Conservation (phyloP, 352 stramenopile species). For the Globisporangium barbulae region DNA sequence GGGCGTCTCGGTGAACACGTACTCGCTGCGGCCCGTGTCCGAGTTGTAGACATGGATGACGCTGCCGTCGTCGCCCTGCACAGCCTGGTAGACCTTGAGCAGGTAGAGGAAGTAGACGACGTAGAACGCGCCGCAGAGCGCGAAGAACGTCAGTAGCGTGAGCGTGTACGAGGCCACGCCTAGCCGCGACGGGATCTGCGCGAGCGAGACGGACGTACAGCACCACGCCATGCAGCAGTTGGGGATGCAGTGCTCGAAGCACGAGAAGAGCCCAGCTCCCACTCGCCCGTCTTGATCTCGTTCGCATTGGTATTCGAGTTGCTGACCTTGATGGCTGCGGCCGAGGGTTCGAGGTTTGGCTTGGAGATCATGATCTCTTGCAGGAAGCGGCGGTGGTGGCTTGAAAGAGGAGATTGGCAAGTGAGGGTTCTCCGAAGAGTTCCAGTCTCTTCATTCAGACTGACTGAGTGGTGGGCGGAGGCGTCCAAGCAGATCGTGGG, state of each 20-base stretch:
- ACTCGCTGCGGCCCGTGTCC: not conserved
- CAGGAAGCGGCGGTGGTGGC: not conserved
- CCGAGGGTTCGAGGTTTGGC: not conserved
- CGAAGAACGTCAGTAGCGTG: slow-evolving; percentile 19
- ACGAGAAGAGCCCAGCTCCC: slow-evolving; percentile 24
- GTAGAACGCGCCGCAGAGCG: slow-evolving; percentile 4
- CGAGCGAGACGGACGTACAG: slow-evolving; percentile 26
- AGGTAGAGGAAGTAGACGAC: not conserved
- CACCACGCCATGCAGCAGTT: slow-evolving; percentile 32
- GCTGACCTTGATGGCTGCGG: not conserved
- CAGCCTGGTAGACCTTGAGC: not conserved
- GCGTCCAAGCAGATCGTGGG: no score
- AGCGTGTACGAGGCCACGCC: slow-evolving; percentile 16
- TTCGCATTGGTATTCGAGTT: not conserved
- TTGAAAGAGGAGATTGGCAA: not conserved
- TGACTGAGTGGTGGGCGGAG: no score
- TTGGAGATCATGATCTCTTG: slow-evolving; percentile 3
- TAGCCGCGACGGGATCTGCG: slow-evolving; percentile 21
- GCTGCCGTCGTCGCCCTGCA: not conserved
- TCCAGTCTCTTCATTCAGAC: not conserved
- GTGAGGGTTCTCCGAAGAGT: not conserved
- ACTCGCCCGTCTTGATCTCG: slow-evolving; percentile 21
- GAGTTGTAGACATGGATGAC: not conserved
- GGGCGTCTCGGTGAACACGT: not conserved
- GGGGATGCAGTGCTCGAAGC: slow-evolving; percentile 26